Evolutionary conservation across 768 basidiomycete genomes (phyloP).

Genomic region (Daedaleopsis sinensis): DNA sequence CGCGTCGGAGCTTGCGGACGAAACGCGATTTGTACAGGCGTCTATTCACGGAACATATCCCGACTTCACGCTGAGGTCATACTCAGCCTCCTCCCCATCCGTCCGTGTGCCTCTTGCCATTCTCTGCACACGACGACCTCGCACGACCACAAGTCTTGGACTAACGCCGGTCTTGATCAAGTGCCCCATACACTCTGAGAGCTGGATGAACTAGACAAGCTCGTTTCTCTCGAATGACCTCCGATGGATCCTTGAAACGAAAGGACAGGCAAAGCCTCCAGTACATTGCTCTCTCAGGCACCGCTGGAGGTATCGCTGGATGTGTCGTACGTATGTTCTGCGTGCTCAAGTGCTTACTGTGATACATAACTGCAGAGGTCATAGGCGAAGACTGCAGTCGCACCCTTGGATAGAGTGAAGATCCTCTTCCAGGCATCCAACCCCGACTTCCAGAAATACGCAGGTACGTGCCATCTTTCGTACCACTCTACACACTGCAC

Average conservation of each 20-base stretch:
- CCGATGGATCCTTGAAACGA: conserved; percentile 44
- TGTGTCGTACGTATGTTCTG: conserved; percentile 49
- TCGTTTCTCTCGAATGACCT: conserved; percentile 52
- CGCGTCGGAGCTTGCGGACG: background rate
- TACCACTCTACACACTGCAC: background rate
- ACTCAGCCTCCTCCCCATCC: no score
- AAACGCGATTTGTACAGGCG: no score
- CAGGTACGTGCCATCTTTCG: conserved; percentile 59
- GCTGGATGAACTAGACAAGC: background rate
- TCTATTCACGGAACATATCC: no score
- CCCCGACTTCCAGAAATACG: conserved; percentile 91
- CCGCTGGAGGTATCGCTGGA: conserved; percentile 93
- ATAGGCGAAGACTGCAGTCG: conserved; percentile 89
- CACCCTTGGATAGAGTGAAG: conserved; percentile 96
- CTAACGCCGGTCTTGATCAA: background rate
- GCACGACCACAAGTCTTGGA: background rate
- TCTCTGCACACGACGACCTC: background rate
- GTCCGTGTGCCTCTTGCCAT: background rate
- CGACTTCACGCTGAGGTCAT: no score
- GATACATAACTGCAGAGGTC: background rate
- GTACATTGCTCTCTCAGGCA: conserved; percentile 66
- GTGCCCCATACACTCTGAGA: background rate
- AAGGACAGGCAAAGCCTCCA: conserved; percentile 31
- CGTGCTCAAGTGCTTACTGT: background rate
- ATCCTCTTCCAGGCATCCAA: conserved; percentile 98